Evolutionary conservation across 2,329 filamentous ascomycete species (phyloP).

Genomic region (Paecilomyces variotii): DNA sequence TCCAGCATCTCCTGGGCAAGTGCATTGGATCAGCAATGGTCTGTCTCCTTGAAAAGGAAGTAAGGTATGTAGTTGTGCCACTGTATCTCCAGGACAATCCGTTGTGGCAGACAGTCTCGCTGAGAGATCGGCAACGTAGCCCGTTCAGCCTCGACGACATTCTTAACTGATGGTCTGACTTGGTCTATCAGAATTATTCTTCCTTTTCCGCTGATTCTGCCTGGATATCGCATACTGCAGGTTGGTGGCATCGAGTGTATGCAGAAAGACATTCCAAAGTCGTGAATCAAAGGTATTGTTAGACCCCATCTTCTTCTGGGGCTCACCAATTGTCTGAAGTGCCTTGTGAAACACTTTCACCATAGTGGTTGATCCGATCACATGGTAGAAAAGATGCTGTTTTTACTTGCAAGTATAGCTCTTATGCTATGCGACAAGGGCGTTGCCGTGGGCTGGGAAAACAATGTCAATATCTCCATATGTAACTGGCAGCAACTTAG

Average conservation of each 20-base stretch:
- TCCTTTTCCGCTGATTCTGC: not conserved
- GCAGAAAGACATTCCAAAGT: not conserved
- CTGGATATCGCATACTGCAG: not conserved
- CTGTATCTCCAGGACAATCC: not conserved
- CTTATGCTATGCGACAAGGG: not conserved
- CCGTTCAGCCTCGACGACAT: not conserved
- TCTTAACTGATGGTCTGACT: not conserved
- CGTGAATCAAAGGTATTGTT: not conserved
- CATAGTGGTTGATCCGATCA: not conserved
- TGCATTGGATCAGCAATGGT: not conserved
- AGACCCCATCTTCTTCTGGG: not conserved
- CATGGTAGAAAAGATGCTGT: not conserved
- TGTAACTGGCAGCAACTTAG: slow-evolving; percentile 47
- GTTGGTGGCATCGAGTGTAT: not conserved
- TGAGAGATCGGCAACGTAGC: not conserved
- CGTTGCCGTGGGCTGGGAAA: slow-evolving; percentile 8
- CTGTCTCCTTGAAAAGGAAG: not conserved
- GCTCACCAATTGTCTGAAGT: not conserved
- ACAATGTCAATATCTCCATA: slow-evolving; percentile 51
- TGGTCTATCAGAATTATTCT: not conserved
- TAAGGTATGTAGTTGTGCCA: not conserved
- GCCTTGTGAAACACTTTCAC: not conserved
- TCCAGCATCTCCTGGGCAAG: not conserved
- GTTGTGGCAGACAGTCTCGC: not conserved
- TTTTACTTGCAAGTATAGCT: not conserved